Conservation (phyloP, 306 rosid species). For the Prunus salicina region DNA sequence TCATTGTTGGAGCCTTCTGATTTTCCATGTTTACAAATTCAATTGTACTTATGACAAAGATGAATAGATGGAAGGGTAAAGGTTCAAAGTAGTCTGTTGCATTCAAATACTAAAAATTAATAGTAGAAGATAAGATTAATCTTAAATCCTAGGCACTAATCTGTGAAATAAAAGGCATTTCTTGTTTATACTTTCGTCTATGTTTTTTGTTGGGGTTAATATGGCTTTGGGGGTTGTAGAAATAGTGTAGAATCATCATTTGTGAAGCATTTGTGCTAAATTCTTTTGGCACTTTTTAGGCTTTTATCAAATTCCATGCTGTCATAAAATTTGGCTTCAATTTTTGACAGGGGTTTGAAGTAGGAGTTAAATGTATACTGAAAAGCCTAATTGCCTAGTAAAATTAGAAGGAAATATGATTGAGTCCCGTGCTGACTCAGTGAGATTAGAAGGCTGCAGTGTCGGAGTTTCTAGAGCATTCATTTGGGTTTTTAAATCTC, state of each 20-base stretch:
- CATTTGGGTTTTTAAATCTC: not conserved
- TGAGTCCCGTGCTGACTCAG: not conserved
- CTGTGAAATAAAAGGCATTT: not conserved
- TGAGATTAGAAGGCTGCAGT: not conserved
- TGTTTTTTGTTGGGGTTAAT: too few species aligned
- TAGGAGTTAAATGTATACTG: not conserved
- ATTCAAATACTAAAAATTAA: not conserved
- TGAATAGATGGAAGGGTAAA: not conserved
- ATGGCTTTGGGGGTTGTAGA: not conserved
- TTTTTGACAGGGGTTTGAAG: not conserved
- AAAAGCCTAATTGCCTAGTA: not conserved
- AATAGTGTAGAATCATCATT: not conserved
- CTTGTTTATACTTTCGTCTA: not conserved
- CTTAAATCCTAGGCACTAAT: not conserved
- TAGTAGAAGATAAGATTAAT: not conserved
- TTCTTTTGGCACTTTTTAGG: not conserved
- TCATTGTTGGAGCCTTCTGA: not conserved
- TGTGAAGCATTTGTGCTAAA: not conserved
- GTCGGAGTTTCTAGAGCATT: not conserved
- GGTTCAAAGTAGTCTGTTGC: not conserved
- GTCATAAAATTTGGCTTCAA: not conserved
- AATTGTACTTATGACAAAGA: not conserved
- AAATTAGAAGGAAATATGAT: not conserved
- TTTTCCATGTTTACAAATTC: not conserved
- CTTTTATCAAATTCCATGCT: not conserved